A percentile compares a stretch with the other conserved stretches of the same genome.
phyloP scores from a whole-genome alignment of 805 yeast genomes.

The Monosporozyma aerobia region DNA sequence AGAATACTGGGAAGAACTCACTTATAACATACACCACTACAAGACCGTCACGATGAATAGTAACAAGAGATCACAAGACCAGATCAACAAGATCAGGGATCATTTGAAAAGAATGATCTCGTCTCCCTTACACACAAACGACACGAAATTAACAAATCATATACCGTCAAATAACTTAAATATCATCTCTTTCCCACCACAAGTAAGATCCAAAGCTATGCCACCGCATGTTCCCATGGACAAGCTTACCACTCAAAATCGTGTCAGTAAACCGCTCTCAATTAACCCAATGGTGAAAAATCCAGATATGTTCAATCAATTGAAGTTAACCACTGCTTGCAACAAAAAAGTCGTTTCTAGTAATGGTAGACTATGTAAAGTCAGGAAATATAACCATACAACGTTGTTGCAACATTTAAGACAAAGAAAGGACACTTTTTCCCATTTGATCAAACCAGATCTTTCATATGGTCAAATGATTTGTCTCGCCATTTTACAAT shows the following conservation, averaged over 20 bases:
- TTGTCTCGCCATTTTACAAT: conserved; percentile 83
- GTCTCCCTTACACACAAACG: background rate
- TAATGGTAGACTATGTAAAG: background rate
- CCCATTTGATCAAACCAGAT: conserved; percentile 56
- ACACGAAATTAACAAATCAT: background rate
- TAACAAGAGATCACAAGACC: background rate
- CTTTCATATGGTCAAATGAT: conserved; percentile 87
- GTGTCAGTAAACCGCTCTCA: background rate
- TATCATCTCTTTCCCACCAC: background rate
- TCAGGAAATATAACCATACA: background rate
- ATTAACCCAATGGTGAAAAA: background rate
- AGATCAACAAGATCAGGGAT: background rate
- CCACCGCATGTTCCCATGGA: background rate
- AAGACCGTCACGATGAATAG: background rate
- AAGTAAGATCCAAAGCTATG: background rate
- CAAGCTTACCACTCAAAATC: background rate
- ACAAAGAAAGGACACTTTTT: background rate
- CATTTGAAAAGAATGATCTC: conserved; percentile 1
- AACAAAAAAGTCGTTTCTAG: background rate
- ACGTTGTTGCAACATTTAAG: background rate
- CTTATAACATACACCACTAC: background rate
- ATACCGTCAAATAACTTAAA: background rate
- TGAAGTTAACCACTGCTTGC: background rate
- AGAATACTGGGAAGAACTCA: background rate
- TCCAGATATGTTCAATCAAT: background rate